Evolutionary conservation across 768 basidiomycete genomes (phyloP).

Genomic region (Hemileccinum rubropunctum): DNA sequence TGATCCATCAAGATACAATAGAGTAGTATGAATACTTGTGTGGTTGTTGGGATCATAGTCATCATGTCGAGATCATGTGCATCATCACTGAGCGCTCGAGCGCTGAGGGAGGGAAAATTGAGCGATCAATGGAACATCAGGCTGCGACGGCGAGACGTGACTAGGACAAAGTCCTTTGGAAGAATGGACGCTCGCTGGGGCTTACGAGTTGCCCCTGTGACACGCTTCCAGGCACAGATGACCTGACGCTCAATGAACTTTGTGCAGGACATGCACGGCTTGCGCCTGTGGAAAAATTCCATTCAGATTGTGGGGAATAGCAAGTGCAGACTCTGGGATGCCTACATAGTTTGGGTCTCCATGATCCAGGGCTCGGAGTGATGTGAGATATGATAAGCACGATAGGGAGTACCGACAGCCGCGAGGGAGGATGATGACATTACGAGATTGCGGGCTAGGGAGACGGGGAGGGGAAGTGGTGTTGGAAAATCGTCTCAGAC

Average conservation of each 20-base stretch:
- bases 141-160: conserved; percentile 56
- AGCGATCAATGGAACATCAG: conserved; percentile 35
- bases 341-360: conserved; percentile 27
- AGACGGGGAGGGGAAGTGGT: neutral
- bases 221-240: conserved; percentile 57
- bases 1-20: neutral
- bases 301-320: neutral
- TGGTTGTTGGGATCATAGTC: neutral
- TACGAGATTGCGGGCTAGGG: neutral
- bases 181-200: conserved; percentile 51
- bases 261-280: conserved; percentile 32
- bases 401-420: conserved; percentile 6
- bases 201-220: conserved; percentile 53
- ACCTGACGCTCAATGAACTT: conserved; percentile 58
- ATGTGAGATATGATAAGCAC: conserved; percentile 12
- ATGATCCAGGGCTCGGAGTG: conserved; percentile 25
- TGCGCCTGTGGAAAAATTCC: conserved; percentile 12
- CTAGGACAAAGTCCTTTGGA: conserved; percentile 59
- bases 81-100: no score
- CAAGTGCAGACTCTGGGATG: neutral
- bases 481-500: conserved; percentile 22
- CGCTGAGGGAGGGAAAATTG: neutral
- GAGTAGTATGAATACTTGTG: no score
- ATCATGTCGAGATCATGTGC: neutral
- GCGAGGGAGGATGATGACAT: conserved; percentile 9